phyloP scores from a whole-genome alignment of 2,329 filamentous ascomycete genomes.

The Zarea fungicola region DNA sequence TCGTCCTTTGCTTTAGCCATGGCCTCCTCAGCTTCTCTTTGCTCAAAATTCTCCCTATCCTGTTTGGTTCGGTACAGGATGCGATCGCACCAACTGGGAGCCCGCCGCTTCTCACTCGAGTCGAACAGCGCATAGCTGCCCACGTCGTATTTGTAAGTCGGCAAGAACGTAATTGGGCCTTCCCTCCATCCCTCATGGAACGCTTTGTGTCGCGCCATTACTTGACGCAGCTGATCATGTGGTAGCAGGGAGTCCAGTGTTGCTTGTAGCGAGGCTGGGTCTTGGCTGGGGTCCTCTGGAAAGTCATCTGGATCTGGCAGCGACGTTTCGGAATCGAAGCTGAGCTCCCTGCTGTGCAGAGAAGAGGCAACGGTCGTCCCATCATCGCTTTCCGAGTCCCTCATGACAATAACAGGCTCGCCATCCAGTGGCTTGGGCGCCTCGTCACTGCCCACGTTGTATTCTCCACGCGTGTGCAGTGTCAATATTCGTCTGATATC shows the following conservation, averaged over 20 bases:
- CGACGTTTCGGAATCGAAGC: constrained; percentile 35
- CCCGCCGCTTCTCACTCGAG: constrained; percentile 87
- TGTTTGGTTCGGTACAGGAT: constrained; percentile 77
- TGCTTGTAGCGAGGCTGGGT: constrained; percentile 82
- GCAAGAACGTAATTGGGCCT: constrained; percentile 80
- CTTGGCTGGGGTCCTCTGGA: constrained; percentile 60
- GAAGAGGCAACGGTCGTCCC: constrained; percentile 33
- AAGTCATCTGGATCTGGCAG: constrained; percentile 64
- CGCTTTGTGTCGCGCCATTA: constrained; percentile 69
- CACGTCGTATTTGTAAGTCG: constrained; percentile 96
- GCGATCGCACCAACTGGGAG: constrained; percentile 95
- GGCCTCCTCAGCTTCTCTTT: constrained; percentile 57
- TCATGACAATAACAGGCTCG: constrained; percentile 46
- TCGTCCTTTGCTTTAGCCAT: constrained; percentile 68
- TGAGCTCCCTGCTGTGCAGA: constrained; percentile 28
- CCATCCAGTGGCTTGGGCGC: constrained; percentile 36
- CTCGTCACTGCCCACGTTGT: constrained; percentile 49
- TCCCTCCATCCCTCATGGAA: constrained; percentile 93
- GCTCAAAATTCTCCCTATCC: constrained; percentile 63
- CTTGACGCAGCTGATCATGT: constrained; percentile 77
- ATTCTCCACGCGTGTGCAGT: constrained; percentile 76
- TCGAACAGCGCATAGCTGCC: constrained; percentile 92
- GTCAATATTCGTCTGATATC: constrained; percentile 82
- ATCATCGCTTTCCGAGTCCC: constrained; percentile 41
- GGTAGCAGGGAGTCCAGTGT: constrained; percentile 82